Evolutionary conservation across 352 stramenopile species (phyloP).

Genomic region (Elongisporangium undulatum): DNA sequence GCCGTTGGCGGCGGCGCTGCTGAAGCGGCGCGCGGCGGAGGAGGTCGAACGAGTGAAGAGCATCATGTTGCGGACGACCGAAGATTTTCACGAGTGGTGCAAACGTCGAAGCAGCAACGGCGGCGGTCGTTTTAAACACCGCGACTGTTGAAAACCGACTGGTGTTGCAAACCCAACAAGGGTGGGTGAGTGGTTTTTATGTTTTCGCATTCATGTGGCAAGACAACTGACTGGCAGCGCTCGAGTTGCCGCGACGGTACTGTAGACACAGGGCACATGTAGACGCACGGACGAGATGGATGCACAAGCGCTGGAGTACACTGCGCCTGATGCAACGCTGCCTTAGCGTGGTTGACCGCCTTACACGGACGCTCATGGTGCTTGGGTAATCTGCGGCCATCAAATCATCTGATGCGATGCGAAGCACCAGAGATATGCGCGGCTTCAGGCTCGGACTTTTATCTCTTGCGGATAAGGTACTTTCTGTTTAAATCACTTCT

Average conservation of each 20-base stretch:
- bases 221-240: background rate
- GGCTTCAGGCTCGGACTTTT: background rate
- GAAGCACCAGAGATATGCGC: background rate
- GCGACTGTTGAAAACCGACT: background rate
- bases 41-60: background rate
- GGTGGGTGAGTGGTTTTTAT: background rate
- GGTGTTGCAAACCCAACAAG: background rate
- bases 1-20: conserved; percentile 21
- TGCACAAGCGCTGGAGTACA: background rate
- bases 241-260: background rate
- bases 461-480: background rate
- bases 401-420: background rate
- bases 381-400: background rate
- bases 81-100: background rate
- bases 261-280: background rate
- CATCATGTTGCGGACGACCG: background rate
- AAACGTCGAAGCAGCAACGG: background rate
- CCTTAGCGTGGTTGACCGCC: background rate
- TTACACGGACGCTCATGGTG: background rate
- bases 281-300: background rate
- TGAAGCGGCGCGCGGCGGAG: background rate
- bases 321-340: background rate
- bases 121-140: background rate
- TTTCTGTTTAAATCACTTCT: background rate
- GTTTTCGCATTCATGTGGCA: background rate